Base-by-base conservation (phyloP, 768 basidiomycete species). In the Mycena pura region DNA sequence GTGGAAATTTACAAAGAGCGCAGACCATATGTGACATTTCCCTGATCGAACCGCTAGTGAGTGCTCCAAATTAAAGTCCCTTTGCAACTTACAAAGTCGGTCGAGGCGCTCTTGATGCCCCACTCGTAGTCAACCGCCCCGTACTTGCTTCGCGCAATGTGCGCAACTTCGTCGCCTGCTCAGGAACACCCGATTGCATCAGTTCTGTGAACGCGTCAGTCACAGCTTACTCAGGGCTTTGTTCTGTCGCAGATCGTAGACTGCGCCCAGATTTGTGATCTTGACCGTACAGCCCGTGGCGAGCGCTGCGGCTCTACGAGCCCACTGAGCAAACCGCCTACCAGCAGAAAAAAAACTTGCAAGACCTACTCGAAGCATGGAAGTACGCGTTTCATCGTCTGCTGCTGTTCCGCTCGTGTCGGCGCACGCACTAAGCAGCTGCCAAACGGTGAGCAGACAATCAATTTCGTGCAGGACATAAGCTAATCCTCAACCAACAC, bases 371-470 rank as follows among this genome's bases (percentile, higher is more conserved):
- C 79, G 75, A 92, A 92, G 70, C 92, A 95, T 1, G 86, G 84
- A 13, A 79, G 76, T 7, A 93, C 86, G 24, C 90, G 84, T 57
- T 84, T 80, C 22, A 82, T 72, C 0, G 87, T 82, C 15, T 79
- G 81, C 50, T 85, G 69, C 44, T 87, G 81, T 64, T 91, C 90
- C 9, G 81, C 81, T 28, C 83, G 81, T 0, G 85, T 84, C 4
- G 90, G 88, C 0, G 90, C 90, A 21, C 93, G 89, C 5, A 93
- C 84, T 64, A 86, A 86, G 76, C 87, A 95, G 6, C 87, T 89
- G 49, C 1, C 31, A 34, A 22, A 11, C 5, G 1, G 49, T 5
- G 27, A 21, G 1, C n/a, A 24, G 29, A 41, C n/a, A n/a, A n/a
- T n/a, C 7, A 31, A 15, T 39, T 4, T 25, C 8, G 19, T 10